phyloP scores from a whole-genome alignment of 202 grass and related monocot genomes.

The Eragrostis tef region DNA sequence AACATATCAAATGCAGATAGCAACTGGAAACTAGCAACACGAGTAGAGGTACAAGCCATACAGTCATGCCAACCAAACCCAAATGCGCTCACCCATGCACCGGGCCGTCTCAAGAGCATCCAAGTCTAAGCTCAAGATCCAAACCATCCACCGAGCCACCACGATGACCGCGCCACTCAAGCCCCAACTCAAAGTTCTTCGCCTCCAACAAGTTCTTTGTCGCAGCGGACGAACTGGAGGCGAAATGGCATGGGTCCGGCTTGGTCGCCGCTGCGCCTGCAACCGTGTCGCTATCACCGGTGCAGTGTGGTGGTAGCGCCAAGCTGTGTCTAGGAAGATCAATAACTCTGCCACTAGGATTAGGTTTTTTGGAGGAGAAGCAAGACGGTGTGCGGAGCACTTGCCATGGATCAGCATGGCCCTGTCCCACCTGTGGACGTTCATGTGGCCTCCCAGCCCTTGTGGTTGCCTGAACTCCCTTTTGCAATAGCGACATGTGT shows the following conservation, averaged over 20 bases:
- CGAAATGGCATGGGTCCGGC: background rate
- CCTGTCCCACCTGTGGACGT: conserved; percentile 42
- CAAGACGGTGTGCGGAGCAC: background rate
- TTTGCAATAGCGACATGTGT: conserved; percentile 36
- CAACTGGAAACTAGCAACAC: too few relatives aligned
- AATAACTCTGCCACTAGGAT: background rate
- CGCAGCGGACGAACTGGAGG: background rate
- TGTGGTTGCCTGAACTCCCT: conserved; percentile 35
- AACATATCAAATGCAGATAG: too few relatives aligned
- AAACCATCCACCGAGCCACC: background rate
- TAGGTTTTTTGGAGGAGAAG: background rate
- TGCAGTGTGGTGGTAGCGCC: background rate
- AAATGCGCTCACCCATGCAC: background rate
- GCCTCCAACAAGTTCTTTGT: background rate
- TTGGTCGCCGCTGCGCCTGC: too few relatives aligned
- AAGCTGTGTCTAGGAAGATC: background rate
- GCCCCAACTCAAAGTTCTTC: conserved; percentile 21
- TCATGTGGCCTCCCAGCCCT: conserved; percentile 41
- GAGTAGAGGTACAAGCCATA: background rate
- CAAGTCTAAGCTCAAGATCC: conserved; percentile 34
- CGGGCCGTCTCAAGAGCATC: background rate
- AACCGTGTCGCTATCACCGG: background rate
- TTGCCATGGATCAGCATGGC: conserved; percentile 30
- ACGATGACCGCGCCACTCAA: background rate
- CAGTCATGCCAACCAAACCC: background rate